phyloP scores from a whole-genome alignment of 163 green algal genomes.

The Coccomyxa subellipsoidea region DNA sequence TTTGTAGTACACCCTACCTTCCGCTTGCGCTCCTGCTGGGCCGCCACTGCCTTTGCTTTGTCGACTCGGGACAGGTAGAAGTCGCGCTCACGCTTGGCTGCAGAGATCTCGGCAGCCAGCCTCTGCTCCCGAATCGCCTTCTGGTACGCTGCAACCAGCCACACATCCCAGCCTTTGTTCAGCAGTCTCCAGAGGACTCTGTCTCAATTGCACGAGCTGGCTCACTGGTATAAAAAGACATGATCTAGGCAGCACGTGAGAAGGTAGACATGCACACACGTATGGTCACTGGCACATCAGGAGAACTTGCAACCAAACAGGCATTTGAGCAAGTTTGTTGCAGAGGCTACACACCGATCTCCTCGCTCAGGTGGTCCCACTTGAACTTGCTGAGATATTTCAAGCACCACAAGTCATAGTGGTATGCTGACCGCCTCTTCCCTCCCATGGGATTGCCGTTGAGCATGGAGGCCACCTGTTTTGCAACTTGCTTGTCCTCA shows the following conservation, averaged over 20 bases:
- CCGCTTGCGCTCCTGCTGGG: slow-evolving; percentile 66
- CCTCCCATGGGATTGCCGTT: slow-evolving; percentile 85
- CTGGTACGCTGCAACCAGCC: slow-evolving; percentile 61
- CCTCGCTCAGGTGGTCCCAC: slow-evolving; percentile 94
- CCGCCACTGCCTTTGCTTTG: slow-evolving; percentile 66
- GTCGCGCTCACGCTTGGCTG: slow-evolving; percentile 90
- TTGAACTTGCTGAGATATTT: slow-evolving; percentile 91
- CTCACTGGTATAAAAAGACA: too few relatives aligned
- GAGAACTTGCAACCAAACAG: neutral
- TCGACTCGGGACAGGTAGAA: slow-evolving; percentile 92
- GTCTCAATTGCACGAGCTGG: too few relatives aligned
- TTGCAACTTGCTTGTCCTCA: slow-evolving; percentile 89
- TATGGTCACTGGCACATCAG: too few relatives aligned
- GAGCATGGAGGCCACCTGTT: slow-evolving; percentile 76
- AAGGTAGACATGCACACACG: neutral
- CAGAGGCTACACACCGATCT: slow-evolving; percentile 52
- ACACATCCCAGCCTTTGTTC: too few relatives aligned
- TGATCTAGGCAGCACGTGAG: too few relatives aligned
- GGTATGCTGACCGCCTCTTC: slow-evolving; percentile 74
- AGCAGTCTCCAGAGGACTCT: too few relatives aligned
- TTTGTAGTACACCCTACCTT: slow-evolving; percentile 21
- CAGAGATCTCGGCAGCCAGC: slow-evolving; percentile 80
- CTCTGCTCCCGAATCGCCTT: slow-evolving; percentile 81
- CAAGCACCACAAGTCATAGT: slow-evolving; percentile 90
- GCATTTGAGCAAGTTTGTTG: neutral